A percentile compares a stretch with the other conserved stretches of the same genome.
Conservation (phyloP, 768 basidiomycete genomes). For the Leccinum variicolor region DNA sequence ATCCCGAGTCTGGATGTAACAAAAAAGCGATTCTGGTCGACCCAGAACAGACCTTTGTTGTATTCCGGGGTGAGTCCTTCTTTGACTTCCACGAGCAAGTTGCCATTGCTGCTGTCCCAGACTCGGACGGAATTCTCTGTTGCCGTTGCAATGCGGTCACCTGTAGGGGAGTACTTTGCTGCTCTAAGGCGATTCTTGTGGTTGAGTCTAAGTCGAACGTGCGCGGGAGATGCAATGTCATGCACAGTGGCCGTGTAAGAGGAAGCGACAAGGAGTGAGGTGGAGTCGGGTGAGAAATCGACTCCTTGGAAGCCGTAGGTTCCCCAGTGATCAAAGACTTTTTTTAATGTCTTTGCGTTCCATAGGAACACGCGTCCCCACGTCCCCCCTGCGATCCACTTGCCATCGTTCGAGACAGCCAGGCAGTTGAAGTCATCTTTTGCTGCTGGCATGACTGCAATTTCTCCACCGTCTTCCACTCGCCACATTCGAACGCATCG, state of each 20-base stretch:
- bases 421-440: no score
- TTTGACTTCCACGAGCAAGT: neutral
- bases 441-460: no score
- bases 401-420: no score
- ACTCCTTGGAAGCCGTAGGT: neutral
- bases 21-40: neutral
- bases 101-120: neutral
- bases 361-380: no score
- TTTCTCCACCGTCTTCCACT: no score
- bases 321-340: neutral
- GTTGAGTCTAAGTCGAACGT: neutral
- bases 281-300: neutral
- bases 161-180: neutral
- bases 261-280: neutral
- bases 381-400: no score
- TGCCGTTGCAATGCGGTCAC: neutral
- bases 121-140: neutral
- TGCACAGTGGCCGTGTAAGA: neutral
- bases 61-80: neutral
- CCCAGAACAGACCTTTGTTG: constrained; percentile 37
- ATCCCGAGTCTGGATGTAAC: neutral
- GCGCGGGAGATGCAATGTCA: neutral
- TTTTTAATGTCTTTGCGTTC: neutral
- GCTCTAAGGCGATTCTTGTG: neutral
- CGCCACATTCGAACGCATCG: no score